Evolutionary conservation across 2,329 filamentous ascomycete species (phyloP).

Genomic region (Penicillium griseofulvum): DNA sequence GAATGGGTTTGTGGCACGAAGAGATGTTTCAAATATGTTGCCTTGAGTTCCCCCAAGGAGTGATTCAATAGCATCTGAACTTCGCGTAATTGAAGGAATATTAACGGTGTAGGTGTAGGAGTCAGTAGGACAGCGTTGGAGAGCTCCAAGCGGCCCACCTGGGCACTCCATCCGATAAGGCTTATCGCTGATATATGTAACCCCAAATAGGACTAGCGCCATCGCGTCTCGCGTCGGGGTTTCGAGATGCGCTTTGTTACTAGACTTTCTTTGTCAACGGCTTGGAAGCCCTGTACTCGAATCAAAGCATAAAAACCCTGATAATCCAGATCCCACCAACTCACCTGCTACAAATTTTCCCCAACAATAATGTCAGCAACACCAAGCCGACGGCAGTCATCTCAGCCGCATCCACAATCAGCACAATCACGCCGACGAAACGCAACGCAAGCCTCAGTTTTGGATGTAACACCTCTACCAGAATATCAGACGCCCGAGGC

Average conservation of each 20-base stretch:
- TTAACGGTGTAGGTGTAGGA: not conserved
- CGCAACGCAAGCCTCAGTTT: not conserved
- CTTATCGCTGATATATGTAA: slow-evolving; percentile 25
- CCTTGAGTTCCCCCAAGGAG: not conserved
- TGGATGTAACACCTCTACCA: slow-evolving; percentile 37
- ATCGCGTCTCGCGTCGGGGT: slow-evolving; percentile 29
- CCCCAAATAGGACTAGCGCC: slow-evolving; percentile 32
- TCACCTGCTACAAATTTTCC: not conserved
- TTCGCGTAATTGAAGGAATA: not conserved
- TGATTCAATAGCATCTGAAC: not conserved
- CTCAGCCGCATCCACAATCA: slow-evolving; percentile 15
- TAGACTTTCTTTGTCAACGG: slow-evolving; percentile 6
- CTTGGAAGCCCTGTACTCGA: not conserved
- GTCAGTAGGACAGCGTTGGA: not conserved
- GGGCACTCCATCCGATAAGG: slow-evolving; percentile 10
- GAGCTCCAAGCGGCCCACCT: not conserved
- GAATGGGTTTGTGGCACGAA: not conserved
- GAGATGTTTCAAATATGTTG: not conserved
- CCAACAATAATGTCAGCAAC: slow-evolving; percentile 13
- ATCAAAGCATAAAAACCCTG: not conserved
- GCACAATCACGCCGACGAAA: slow-evolving; percentile 8
- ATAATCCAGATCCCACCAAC: not conserved
- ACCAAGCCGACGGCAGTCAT: slow-evolving; percentile 14
- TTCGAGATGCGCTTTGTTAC: slow-evolving; percentile 15
- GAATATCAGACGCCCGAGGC: slow-evolving; percentile 54